Evolutionary conservation across 352 stramenopile genomes (phyloP), one percentile per base, ranked within the genome.

Genomic region (Pythium rishiriense): DNA sequence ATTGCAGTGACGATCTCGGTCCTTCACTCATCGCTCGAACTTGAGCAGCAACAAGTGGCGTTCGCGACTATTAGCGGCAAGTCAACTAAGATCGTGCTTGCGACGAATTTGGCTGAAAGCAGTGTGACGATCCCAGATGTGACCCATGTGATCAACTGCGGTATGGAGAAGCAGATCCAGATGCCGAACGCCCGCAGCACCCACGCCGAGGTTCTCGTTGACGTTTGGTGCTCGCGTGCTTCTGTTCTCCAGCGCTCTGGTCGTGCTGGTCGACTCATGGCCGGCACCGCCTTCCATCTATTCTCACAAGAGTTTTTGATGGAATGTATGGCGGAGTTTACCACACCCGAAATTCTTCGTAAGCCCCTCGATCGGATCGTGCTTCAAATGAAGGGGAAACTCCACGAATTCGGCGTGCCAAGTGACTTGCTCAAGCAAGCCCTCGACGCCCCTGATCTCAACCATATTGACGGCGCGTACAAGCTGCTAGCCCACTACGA

Each of bases 101-200:
- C 93, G 15, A 99, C 96, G 0, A 99, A 98, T 64, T 97, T 99
- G 64, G 96, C 96, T 4, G 97, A 99, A 68, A 98, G 93, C 54
- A 98, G 91, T 46, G 86, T 99, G 5, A 99, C 97, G 3, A 97
- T 99, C 24, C 94, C 96, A 6, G 87, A 96, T 58, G 93, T 99
- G 15, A 94, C 85, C 6, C 85, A 96, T 51, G 85, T 96, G 28
- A 93, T 96, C 61, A 94, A 94, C 58, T 90, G 79, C 46, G 85
- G 83, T 5, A 81, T 94, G 58, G 87, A 93, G 51, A 94, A 94
- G 62, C 85, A 93, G 55, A 91, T 93, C 26, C 76, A 91, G 53
- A 93, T 95, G 77, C 81, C 85, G 2, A 89, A 90, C 45, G 76
- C 80, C 17, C 68, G 69, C 7, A 88, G 73, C 21, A 86, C 75